phyloP scores from a whole-genome alignment of 164 flowering plant species.

The Tetrastigma voinierianum region DNA sequence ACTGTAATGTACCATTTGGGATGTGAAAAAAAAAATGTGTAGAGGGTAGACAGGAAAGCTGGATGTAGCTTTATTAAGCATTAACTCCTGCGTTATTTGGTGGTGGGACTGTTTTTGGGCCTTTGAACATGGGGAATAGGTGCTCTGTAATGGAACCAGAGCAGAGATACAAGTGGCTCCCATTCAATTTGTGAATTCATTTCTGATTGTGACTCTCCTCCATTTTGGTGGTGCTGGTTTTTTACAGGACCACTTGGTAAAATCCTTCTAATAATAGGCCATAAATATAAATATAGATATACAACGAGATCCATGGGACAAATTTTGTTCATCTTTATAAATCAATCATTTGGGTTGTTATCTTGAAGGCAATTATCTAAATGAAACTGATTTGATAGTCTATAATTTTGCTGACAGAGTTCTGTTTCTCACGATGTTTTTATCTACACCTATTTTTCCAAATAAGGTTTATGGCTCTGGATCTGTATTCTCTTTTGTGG shows the following conservation, averaged over 20 bases:
- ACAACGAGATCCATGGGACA: too few species aligned
- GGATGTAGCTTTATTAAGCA: conserved; percentile 20
- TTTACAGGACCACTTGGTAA: conserved; percentile 14
- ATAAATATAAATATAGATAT: neutral
- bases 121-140: conserved; percentile 29
- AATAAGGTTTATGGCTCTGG: too few species aligned
- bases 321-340: too few species aligned
- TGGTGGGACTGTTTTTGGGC: conserved; percentile 13
- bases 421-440: too few species aligned
- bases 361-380: too few species aligned
- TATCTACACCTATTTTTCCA: too few species aligned
- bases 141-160: conserved; percentile 14
- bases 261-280: neutral
- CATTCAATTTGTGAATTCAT: conserved; percentile 7
- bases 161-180: conserved; percentile 16
- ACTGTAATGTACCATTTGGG: neutral
- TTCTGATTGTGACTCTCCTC: neutral
- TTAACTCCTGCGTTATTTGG: conserved; percentile 6
- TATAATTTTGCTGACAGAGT: too few species aligned
- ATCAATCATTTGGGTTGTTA: too few species aligned
- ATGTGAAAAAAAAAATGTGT: neutral
- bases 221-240: neutral
- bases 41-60: conserved; percentile 4
- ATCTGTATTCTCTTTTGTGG: too few species aligned
- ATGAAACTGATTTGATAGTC: too few species aligned